Conservation (phyloP, 768 basidiomycete species). For the Leccinum variicolor region DNA sequence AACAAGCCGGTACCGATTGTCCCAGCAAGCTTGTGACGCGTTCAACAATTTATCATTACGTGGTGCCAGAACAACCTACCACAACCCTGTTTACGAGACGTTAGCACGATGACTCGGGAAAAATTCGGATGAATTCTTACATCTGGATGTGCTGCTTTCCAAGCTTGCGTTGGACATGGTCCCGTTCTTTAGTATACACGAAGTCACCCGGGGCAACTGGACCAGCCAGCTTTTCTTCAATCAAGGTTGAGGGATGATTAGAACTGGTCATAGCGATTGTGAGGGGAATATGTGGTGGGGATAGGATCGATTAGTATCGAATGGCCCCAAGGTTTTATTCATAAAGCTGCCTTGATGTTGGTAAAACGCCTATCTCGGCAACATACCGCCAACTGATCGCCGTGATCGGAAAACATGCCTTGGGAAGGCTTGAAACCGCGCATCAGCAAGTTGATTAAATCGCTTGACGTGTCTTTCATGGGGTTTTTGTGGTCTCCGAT, state of each 20-base stretch:
- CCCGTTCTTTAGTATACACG: constrained; percentile 13
- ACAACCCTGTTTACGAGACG: constrained; percentile 15
- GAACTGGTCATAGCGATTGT: background rate
- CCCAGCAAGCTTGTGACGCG: constrained; percentile 23
- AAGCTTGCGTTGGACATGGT: constrained; percentile 19
- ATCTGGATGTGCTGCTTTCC: constrained; percentile 23
- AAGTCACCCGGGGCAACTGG: constrained; percentile 5
- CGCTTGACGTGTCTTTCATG: no score
- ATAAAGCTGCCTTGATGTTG: background rate
- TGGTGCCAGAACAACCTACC: constrained; percentile 8
- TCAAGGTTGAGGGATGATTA: background rate
- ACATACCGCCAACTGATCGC: background rate
- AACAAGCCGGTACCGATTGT: constrained; percentile 32
- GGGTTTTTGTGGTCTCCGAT: no score
- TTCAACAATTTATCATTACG: background rate
- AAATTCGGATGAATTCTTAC: background rate
- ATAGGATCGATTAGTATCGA: background rate
- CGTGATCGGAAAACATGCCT: no score
- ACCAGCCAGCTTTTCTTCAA: background rate
- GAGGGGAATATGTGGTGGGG: background rate
- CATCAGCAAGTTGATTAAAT: no score
- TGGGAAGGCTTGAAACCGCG: background rate
- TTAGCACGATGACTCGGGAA: background rate
- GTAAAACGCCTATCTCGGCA: background rate
- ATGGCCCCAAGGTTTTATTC: background rate